A percentile compares a stretch with the other conserved stretches of the same genome.
Conservation (phyloP, 2,329 filamentous ascomycete species). For the Celoporthe dispersa region DNA sequence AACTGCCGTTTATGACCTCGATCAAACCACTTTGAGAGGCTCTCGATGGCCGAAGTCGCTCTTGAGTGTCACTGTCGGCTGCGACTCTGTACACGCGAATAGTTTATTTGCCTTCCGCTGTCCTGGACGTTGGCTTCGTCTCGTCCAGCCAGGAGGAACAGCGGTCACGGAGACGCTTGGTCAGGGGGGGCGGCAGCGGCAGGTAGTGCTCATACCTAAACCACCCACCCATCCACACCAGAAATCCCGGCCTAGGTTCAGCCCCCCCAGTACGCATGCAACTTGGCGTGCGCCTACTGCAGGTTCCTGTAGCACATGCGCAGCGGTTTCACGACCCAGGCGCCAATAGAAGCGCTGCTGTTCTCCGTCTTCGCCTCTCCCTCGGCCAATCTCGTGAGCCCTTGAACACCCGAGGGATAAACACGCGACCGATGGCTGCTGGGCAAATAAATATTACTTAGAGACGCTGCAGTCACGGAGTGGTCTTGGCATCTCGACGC, state of each 20-base stretch:
- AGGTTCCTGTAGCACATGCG: slow-evolving; percentile 17
- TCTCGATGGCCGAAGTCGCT: neutral
- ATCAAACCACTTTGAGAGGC: neutral
- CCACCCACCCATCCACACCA: slow-evolving; percentile 23
- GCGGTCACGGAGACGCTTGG: slow-evolving; percentile 29
- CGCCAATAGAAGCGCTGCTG: slow-evolving; percentile 27
- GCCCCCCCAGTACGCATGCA: slow-evolving; percentile 11
- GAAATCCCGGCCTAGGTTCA: slow-evolving; percentile 24
- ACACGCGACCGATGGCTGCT: slow-evolving; percentile 4
- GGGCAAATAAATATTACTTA: slow-evolving; percentile 8
- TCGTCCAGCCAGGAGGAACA: slow-evolving; percentile 5
- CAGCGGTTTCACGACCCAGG: slow-evolving; percentile 17
- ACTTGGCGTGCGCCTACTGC: slow-evolving; percentile 23
- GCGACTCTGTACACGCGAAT: slow-evolving; percentile 13
- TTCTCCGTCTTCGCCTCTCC: slow-evolving; percentile 14
- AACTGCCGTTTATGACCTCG: neutral
- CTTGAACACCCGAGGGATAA: neutral
- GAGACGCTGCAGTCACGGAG: slow-evolving; percentile 12
- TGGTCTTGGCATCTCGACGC: slow-evolving; percentile 16
- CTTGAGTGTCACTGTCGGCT: neutral
- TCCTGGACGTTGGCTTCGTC: slow-evolving; percentile 20
- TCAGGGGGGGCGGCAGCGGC: slow-evolving; percentile 19
- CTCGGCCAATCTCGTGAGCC: slow-evolving; percentile 11
- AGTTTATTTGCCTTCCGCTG: slow-evolving; percentile 13
- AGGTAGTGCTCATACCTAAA: slow-evolving; percentile 22